phyloP scores from a whole-genome alignment of 2,329 filamentous ascomycete species.

The Zymoseptoria tritici region DNA sequence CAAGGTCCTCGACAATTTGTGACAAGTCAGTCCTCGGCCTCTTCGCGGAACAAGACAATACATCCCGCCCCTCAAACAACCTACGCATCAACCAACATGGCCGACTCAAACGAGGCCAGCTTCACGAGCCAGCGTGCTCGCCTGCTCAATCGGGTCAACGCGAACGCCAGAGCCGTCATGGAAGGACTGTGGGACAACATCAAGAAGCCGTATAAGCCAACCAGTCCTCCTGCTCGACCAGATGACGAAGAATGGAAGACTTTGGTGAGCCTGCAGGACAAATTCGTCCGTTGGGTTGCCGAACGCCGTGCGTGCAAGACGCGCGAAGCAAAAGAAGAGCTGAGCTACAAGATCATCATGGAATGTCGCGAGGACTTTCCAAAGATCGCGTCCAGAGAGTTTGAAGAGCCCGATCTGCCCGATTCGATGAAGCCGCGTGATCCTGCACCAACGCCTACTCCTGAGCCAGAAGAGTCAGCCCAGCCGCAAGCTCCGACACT shows the following conservation, averaged over 20 bases:
- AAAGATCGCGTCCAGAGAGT: background rate
- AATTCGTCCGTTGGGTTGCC: too few relatives aligned
- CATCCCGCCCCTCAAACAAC: too few relatives aligned
- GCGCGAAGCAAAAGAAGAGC: background rate
- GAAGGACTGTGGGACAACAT: too few relatives aligned
- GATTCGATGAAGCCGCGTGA: background rate
- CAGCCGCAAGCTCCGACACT: background rate
- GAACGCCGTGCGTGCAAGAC: background rate
- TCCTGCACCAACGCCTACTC: too few relatives aligned
- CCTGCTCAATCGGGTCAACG: background rate
- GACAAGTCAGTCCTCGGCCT: too few relatives aligned
- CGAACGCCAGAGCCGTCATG: background rate
- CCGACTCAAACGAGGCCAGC: too few relatives aligned
- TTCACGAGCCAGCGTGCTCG: background rate
- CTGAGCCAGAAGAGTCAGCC: background rate
- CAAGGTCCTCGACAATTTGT: too few relatives aligned
- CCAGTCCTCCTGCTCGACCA: background rate
- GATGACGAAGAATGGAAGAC: background rate
- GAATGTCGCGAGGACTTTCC: background rate
- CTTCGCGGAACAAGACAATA: too few relatives aligned
- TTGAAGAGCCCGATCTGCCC: background rate
- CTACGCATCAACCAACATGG: too few relatives aligned
- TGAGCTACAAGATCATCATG: background rate
- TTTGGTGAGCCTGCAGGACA: background rate
- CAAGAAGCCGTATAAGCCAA: slow-evolving; percentile 1